phyloP scores from a whole-genome alignment of 805 yeast genomes.

The Metschnikowia rubicola region DNA sequence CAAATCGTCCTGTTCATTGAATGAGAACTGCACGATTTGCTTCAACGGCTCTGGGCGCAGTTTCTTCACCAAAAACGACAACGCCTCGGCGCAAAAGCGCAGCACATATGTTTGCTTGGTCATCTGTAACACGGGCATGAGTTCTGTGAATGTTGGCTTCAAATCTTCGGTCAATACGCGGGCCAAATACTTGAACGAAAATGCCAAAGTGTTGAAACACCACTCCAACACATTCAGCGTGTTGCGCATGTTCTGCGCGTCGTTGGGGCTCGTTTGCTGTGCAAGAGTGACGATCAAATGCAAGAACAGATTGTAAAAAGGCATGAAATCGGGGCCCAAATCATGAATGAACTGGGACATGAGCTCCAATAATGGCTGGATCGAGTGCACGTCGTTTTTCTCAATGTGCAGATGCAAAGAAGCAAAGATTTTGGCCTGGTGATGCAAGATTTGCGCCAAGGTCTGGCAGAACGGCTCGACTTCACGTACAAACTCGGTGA shows the following conservation, averaged over 20 bases:
- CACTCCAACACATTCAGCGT: constrained; percentile 70
- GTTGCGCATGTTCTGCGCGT: constrained; percentile 51
- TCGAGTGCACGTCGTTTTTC: constrained; percentile 61
- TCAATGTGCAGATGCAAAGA: constrained; percentile 45
- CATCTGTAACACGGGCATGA: constrained; percentile 62
- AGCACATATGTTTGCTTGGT: constrained; percentile 60
- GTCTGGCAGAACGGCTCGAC: constrained; percentile 59
- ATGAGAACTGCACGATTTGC: constrained; percentile 42
- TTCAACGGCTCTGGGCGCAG: constrained; percentile 47
- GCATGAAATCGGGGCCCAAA: constrained; percentile 85
- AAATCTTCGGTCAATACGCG: constrained; percentile 60
- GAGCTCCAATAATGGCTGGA: constrained; percentile 76
- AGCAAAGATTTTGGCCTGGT: constrained; percentile 57
- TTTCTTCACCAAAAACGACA: constrained; percentile 79
- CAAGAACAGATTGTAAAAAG: constrained; percentile 57
- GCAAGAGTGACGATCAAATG: constrained; percentile 48
- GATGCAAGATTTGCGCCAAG: constrained; percentile 75
- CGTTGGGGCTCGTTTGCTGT: constrained; percentile 33
- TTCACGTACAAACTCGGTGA: constrained; percentile 57
- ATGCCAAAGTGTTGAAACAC: constrained; percentile 82
- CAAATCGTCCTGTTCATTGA: constrained; percentile 30
- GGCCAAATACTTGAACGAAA: constrained; percentile 82
- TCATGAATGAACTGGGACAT: constrained; percentile 87
- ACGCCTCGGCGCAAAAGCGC: constrained; percentile 85
- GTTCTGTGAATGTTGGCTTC: constrained; percentile 60